These are phyloP conservation scores for Alternaria viburni DNA, from an alignment of 2,329 filamentous ascomycete genomes.

Conservation along the genomic window DNA sequence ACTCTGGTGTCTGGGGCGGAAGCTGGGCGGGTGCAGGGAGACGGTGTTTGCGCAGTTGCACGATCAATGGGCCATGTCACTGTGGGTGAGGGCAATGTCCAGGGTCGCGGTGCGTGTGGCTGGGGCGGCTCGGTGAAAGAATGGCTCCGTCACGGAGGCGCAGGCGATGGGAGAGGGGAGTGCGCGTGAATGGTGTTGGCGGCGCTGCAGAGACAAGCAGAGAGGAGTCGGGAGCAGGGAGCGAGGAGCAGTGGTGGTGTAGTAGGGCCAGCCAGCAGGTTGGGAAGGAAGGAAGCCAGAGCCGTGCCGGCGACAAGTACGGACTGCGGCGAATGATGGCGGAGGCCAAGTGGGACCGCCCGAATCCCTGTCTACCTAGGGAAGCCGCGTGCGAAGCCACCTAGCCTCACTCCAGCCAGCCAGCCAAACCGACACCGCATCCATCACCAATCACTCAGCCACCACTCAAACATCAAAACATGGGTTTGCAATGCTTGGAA, in stretches of 20 bases:
- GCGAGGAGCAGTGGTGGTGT: constrained; percentile 7
- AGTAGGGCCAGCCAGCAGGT: constrained; percentile 8
- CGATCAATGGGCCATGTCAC: constrained; percentile 45
- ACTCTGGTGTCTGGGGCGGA: neutral
- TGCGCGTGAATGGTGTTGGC: neutral
- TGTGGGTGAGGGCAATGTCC: constrained; percentile 14
- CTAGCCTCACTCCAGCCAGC: constrained; percentile 1
- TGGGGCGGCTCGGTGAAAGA: constrained; percentile 36
- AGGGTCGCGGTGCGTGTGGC: constrained; percentile 24
- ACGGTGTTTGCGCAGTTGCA: constrained; percentile 26
- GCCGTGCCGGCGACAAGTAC: constrained; percentile 22
- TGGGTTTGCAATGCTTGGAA: constrained; percentile 1
- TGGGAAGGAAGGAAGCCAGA: constrained; percentile 22
- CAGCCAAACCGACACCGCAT: neutral
- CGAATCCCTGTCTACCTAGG: neutral
- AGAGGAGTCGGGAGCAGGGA: constrained; percentile 7
- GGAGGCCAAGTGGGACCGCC: constrained; percentile 21
- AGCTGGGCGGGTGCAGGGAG: constrained; percentile 9
- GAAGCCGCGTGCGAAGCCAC: constrained; percentile 8
- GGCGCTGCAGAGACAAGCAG: constrained; percentile 4
- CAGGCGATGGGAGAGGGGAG: constrained; percentile 1
- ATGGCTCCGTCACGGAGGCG: constrained; percentile 24
- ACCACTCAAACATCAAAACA: neutral
- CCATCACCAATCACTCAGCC: neutral
- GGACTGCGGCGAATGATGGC: constrained; percentile 33